Conservation (phyloP, 2,329 filamentous ascomycete species). For the Pseudogymnoascus sp. region DNA sequence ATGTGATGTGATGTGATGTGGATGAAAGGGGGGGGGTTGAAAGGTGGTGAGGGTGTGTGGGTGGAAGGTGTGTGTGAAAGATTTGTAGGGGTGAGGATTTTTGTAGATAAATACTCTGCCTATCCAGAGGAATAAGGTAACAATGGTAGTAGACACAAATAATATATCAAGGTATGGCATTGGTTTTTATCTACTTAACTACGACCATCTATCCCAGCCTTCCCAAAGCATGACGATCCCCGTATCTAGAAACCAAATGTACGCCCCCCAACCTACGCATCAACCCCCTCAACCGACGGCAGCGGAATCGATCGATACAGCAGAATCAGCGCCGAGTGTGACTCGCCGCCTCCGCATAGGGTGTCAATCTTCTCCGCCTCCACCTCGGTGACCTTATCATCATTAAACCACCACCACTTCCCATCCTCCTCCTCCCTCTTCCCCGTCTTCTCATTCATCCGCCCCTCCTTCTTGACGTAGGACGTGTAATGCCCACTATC, state of each 20-base stretch:
- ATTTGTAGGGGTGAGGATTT: no score
- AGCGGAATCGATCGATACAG: slow-evolving; percentile 69
- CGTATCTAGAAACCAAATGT: neutral
- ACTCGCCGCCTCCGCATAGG: slow-evolving; percentile 81
- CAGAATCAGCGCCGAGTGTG: slow-evolving; percentile 72
- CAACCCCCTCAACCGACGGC: slow-evolving; percentile 43
- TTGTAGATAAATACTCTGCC: no score
- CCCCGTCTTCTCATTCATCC: slow-evolving; percentile 64
- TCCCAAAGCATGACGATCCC: neutral
- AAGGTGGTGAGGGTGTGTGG: no score
- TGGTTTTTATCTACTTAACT: neutral
- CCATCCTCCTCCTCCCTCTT: slow-evolving; percentile 75
- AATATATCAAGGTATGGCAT: neutral
- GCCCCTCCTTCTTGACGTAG: slow-evolving; percentile 85
- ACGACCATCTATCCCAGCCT: neutral
- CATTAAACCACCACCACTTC: slow-evolving; percentile 99
- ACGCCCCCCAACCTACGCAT: slow-evolving; percentile 11
- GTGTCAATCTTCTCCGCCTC: slow-evolving; percentile 83
- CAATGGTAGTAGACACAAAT: neutral
- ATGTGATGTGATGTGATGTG: no score
- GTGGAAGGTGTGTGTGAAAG: no score
- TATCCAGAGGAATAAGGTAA: no score
- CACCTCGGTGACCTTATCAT: slow-evolving; percentile 93
- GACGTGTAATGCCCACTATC: slow-evolving; percentile 98
- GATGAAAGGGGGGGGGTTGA: no score